These are phyloP conservation scores for Pythium periplocum DNA, from an alignment of 352 stramenopile species.

Conservation along the genomic window DNA sequence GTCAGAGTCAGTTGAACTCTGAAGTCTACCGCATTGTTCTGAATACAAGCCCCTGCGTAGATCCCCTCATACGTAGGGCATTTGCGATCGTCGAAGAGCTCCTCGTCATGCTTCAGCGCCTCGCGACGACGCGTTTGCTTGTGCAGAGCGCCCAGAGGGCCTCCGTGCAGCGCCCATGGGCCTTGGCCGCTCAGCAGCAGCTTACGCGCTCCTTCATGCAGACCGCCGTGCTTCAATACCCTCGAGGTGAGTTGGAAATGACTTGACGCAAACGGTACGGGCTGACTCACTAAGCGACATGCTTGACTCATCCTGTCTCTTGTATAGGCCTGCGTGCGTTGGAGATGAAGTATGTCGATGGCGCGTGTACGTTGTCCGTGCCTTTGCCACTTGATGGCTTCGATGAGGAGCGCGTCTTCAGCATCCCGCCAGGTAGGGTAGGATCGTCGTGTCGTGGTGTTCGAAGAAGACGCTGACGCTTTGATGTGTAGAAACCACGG, in stretches of 20 bases:
- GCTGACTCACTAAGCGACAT: neutral
- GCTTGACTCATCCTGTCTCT: too few species aligned
- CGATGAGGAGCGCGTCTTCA: conserved; percentile 77
- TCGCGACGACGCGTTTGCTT: neutral
- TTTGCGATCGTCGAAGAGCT: conserved; percentile 12
- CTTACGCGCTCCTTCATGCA: conserved; percentile 16
- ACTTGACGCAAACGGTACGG: neutral
- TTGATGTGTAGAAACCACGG: conserved; percentile 48
- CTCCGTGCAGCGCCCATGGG: too few species aligned
- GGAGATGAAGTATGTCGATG: conserved; percentile 80
- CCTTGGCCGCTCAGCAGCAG: conserved; percentile 2
- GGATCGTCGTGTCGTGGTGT: too few species aligned
- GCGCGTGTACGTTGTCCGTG: conserved; percentile 65
- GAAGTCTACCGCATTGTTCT: conserved; percentile 2
- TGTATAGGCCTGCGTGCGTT: conserved; percentile 27
- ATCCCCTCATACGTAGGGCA: neutral
- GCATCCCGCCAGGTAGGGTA: conserved; percentile 44
- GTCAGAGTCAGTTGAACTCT: neutral
- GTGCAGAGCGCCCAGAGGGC: neutral
- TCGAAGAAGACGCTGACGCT: too few species aligned
- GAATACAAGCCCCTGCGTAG: conserved; percentile 2
- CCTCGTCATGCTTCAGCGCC: neutral
- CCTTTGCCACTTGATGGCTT: conserved; percentile 73
- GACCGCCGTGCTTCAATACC: conserved; percentile 11
- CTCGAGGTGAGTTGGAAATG: conserved; percentile 7